A percentile compares a stretch with the other conserved stretches of the same genome.
phyloP scores from a whole-genome alignment of 2,329 filamentous ascomycete genomes.

The Alternaria metachromatica region DNA sequence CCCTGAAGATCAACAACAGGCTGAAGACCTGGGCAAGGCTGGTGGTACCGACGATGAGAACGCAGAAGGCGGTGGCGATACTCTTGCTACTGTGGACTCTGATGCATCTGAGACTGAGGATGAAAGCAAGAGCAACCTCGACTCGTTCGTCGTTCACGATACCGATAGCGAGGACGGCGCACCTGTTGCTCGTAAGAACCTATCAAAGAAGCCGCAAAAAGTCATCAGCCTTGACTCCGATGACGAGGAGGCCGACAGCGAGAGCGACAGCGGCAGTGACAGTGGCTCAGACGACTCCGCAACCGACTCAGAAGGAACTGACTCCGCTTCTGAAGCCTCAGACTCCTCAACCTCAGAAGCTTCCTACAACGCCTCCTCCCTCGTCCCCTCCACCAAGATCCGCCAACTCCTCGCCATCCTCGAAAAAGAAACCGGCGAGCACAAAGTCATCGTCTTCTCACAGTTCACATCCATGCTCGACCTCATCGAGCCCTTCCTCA shows the following conservation, averaged over 20 bases:
- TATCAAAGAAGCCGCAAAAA: slow-evolving; percentile 51
- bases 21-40: slow-evolving; percentile 72
- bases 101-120: slow-evolving; percentile 67
- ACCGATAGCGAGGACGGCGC: slow-evolving; percentile 50
- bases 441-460: slow-evolving; percentile 99
- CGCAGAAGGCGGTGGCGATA: slow-evolving; percentile 84
- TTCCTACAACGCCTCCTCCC: slow-evolving; percentile 54
- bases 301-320: slow-evolving; percentile 22
- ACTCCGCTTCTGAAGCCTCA: slow-evolving; percentile 15
- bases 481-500: slow-evolving; percentile 90
- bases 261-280: slow-evolving; percentile 50
- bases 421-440: slow-evolving; percentile 74
- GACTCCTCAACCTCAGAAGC: slow-evolving; percentile 54
- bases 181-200: slow-evolving; percentile 34
- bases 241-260: slow-evolving; percentile 44
- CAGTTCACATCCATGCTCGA: slow-evolving; percentile 99
- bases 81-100: slow-evolving; percentile 75
- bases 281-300: slow-evolving; percentile 47
- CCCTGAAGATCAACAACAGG: slow-evolving; percentile 67
- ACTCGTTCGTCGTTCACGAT: slow-evolving; percentile 48
- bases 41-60: slow-evolving; percentile 89
- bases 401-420: slow-evolving; percentile 83
- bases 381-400: slow-evolving; percentile 85
- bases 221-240: slow-evolving; percentile 63
- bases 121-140: slow-evolving; percentile 46